phyloP scores from a whole-genome alignment of 345 rosid genomes.

The Moringa oleifera region DNA sequence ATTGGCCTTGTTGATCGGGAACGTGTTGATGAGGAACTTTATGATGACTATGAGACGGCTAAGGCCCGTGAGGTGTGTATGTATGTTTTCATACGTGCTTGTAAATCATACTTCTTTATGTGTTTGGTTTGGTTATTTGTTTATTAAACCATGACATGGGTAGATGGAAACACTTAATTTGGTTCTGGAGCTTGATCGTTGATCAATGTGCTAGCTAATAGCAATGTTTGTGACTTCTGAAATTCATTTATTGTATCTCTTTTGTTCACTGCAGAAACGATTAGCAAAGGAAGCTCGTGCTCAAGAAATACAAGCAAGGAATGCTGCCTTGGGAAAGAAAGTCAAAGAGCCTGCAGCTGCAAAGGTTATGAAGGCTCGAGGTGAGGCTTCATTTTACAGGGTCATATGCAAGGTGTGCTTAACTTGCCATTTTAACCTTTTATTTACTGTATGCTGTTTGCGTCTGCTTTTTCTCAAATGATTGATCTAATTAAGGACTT shows the following conservation, averaged over 20 bases:
- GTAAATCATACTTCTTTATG: slow-evolving; percentile 4
- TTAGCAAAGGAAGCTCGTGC: slow-evolving; percentile 82
- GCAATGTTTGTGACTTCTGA: not conserved
- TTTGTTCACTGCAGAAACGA: slow-evolving; percentile 57
- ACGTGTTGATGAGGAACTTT: slow-evolving; percentile 72
- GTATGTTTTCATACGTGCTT: slow-evolving; percentile 1
- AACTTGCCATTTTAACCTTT: slow-evolving; percentile 9
- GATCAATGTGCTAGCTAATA: not conserved
- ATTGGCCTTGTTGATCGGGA: slow-evolving; percentile 88
- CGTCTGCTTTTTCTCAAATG: not conserved
- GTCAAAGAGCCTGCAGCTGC: slow-evolving; percentile 58
- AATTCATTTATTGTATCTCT: slow-evolving; percentile 2
- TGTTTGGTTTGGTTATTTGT: slow-evolving; percentile 3
- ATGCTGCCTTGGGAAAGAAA: slow-evolving; percentile 71
- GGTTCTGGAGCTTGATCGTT: not conserved
- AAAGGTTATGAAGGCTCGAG: slow-evolving; percentile 72
- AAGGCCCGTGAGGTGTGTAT: slow-evolving; percentile 86
- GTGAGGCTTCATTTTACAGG: slow-evolving; percentile 91
- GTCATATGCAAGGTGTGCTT: slow-evolving; percentile 86
- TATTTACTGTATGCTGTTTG: not conserved
- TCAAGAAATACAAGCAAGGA: slow-evolving; percentile 81
- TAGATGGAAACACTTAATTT: not conserved
- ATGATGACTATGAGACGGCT: slow-evolving; percentile 86
- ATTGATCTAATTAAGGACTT: slow-evolving; percentile 1
- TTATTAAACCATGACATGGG: not conserved